Evolutionary conservation across 768 basidiomycete species (phyloP), one percentile per base, ranked within the genome.

Genomic region (Suillus hirtellus): DNA sequence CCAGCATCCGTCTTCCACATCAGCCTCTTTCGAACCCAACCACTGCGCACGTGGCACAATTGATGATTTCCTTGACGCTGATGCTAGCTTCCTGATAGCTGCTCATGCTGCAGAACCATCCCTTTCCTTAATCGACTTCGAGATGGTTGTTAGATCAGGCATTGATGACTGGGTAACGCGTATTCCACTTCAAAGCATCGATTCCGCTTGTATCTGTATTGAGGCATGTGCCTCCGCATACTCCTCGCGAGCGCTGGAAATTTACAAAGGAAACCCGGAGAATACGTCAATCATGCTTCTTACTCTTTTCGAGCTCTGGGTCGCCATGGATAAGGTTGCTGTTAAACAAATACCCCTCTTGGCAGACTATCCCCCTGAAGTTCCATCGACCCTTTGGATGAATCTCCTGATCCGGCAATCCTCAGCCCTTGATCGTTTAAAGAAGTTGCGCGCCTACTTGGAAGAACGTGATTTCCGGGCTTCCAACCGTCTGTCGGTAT

Each of bases 211-310:
- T 5, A 43, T 52, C 4, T 35, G 56, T 8, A 63, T 74, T 12
- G 72, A 68, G 56, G 50, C 66, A 0, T 73, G 72, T 43, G 73
- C 73, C 9, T 59, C 60, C 19, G 53, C 64, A 9, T 78, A 82
- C 52, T 69, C 70, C 1, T 65, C 64, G 1, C 47, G 70, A 0
- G 76, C 81, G 0, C 21, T 49, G 43, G 31, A 17, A 1, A 56
- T 60, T 1, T 82, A 81, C 55, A 37, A 59, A 9, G 64, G 65
- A 15, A 80, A 76, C 42, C 77, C 81, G 3, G 81, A 83, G 59
- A 66, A 72, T 38, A 43, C 71, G 7, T 84, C 82, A 0, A 60
- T 78, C 1, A 80, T 85, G 76, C 64, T 85, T 50, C 69, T 86
- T 46, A 73, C 72, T 6, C 61, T 55, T 14, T 31, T 73, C 27